A percentile compares a stretch with the other conserved stretches of the same genome.
phyloP scores from a whole-genome alignment of 2,329 filamentous ascomycete species.

The Trichoderma endophyticum region DNA sequence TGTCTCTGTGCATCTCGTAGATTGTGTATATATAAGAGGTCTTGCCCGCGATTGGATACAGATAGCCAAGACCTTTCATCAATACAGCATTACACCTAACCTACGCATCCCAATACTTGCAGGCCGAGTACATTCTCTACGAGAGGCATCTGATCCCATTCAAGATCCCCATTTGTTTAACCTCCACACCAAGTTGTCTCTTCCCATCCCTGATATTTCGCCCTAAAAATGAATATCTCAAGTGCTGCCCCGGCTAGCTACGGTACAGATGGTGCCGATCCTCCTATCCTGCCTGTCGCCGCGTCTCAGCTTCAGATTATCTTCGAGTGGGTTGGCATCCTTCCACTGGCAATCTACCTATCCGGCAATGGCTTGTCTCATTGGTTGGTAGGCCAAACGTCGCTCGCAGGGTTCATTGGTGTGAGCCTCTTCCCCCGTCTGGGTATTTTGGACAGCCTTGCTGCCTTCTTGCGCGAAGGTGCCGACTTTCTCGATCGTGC shows the following conservation, averaged over 20 bases:
- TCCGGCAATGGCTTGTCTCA: neutral
- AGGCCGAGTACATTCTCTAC: neutral
- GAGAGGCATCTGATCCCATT: neutral
- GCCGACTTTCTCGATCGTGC: neutral
- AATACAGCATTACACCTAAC: neutral
- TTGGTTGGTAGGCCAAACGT: neutral
- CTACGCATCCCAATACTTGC: neutral
- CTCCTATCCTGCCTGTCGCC: neutral
- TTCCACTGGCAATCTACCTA: neutral
- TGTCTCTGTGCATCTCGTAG: neutral
- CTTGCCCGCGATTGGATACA: neutral
- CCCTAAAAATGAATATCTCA: neutral
- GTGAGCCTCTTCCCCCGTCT: neutral
- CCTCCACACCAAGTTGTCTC: neutral
- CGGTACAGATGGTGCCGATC: neutral
- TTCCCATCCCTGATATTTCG: neutral
- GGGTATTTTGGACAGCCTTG: neutral
- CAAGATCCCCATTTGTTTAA: neutral
- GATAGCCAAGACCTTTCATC: neutral
- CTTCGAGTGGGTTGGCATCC: neutral
- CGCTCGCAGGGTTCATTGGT: neutral
- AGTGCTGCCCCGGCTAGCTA: neutral
- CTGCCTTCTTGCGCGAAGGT: neutral
- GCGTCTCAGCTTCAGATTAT: neutral
- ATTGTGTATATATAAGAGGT: neutral